Conservation (phyloP, 2,329 filamentous ascomycete species). For the Karstenula rhodostoma region DNA sequence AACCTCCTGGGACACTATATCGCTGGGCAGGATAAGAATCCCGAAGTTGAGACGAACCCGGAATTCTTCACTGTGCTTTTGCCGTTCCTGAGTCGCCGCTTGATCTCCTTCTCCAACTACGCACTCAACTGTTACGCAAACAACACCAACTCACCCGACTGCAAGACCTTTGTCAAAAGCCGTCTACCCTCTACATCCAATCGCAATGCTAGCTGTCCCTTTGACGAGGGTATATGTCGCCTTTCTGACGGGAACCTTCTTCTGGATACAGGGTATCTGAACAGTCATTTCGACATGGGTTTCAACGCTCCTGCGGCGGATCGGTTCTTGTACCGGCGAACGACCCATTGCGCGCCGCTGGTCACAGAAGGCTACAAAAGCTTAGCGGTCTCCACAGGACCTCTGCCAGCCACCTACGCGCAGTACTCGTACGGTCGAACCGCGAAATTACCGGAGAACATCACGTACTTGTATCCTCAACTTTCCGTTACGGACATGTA, state of each 20-base stretch:
- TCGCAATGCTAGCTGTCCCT: constrained; percentile 21
- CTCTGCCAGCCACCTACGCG: neutral
- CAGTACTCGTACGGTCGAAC: neutral
- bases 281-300: constrained; percentile 23
- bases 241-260: constrained; percentile 11
- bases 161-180: constrained; percentile 13
- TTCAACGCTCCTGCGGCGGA: constrained; percentile 17
- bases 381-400: too few species aligned
- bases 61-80: constrained; percentile 6
- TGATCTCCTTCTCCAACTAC: constrained; percentile 8
- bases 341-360: constrained; percentile 30
- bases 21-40: constrained; percentile 2
- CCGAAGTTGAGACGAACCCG: constrained; percentile 5
- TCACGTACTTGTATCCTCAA: neutral
- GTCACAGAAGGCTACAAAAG: constrained; percentile 5
- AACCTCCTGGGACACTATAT: constrained; percentile 1
- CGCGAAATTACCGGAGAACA: neutral
- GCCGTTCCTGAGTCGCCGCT: neutral
- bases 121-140: constrained; percentile 13
- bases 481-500: neutral
- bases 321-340: constrained; percentile 1
- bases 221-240: constrained; percentile 16
- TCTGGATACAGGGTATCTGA: constrained; percentile 21
- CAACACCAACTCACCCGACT: neutral
- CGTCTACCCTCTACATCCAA: constrained; percentile 2